Conservation (phyloP, 2,329 filamentous ascomycete genomes). For the Cordyceps farinosa region DNA sequence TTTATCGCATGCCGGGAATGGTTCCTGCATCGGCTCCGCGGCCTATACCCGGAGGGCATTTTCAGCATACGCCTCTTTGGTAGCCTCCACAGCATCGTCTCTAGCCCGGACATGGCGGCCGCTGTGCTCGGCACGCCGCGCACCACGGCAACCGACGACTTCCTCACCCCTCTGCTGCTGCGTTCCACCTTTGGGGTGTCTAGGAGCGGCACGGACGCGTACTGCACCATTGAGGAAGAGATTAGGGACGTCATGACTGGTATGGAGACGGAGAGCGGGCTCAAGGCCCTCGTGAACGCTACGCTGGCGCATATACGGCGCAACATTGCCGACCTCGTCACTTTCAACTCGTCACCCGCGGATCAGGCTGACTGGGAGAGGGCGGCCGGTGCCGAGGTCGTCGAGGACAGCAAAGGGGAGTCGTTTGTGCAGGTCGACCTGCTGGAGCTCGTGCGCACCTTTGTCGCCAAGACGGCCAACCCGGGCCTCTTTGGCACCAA, state of each 20-base stretch:
- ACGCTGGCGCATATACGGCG: slow-evolving; percentile 27
- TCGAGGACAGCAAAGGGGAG: slow-evolving; percentile 27
- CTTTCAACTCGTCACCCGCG: slow-evolving; percentile 35
- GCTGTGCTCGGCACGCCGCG: slow-evolving; percentile 30
- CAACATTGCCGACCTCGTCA: slow-evolving; percentile 34
- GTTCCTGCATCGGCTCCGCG: slow-evolving; percentile 31
- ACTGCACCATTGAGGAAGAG: slow-evolving; percentile 28
- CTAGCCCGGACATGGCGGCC: slow-evolving; percentile 30
- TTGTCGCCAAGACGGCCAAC: slow-evolving; percentile 34
- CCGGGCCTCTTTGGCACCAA: slow-evolving; percentile 38
- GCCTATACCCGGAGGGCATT: slow-evolving; percentile 32
- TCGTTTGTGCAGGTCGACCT: slow-evolving; percentile 33
- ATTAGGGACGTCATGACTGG: slow-evolving; percentile 27
- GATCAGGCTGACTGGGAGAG: slow-evolving; percentile 40
- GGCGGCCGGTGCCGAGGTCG: slow-evolving; percentile 29
- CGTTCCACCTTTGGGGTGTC: slow-evolving; percentile 33
- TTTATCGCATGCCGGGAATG: slow-evolving; percentile 28
- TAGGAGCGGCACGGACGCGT: slow-evolving; percentile 26
- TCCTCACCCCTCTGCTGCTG: slow-evolving; percentile 27
- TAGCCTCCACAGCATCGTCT: slow-evolving; percentile 33
- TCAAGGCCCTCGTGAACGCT: slow-evolving; percentile 24
- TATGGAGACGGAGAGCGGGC: slow-evolving; percentile 25
- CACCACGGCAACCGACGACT: slow-evolving; percentile 27
- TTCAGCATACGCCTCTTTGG: slow-evolving; percentile 35
- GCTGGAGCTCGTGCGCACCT: slow-evolving; percentile 33